Evolutionary conservation across 1,284 basidiomycete genomes (phyloP).

Genomic region (Tilletia caries): DNA sequence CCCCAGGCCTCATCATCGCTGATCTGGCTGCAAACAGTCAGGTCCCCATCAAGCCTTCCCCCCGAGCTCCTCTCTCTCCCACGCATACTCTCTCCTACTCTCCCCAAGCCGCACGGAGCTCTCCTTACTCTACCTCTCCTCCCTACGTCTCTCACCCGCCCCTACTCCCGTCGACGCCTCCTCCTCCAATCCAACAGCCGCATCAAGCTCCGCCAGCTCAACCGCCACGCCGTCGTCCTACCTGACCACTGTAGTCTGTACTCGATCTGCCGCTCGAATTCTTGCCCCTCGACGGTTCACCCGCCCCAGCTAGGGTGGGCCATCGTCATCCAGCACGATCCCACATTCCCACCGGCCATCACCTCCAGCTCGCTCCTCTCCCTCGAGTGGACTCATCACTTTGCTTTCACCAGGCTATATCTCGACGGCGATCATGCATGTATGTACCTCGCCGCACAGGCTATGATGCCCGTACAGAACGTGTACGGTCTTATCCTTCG

Average conservation of each 20-base stretch:
- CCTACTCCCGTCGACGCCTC: neutral
- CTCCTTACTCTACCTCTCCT: slow-evolving; percentile 54
- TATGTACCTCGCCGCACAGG: slow-evolving; percentile 82
- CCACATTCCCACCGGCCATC: neutral
- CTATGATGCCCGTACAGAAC: slow-evolving; percentile 77
- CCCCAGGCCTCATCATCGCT: slow-evolving; percentile 70
- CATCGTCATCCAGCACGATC: neutral
- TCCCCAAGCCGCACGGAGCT: slow-evolving; percentile 84
- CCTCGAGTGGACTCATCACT: slow-evolving; percentile 35
- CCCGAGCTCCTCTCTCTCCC: slow-evolving; percentile 57
- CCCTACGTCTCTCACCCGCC: neutral
- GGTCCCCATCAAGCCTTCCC: slow-evolving; percentile 13
- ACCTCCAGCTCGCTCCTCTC: slow-evolving; percentile 28
- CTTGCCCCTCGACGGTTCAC: slow-evolving; percentile 67
- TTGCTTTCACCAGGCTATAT: slow-evolving; percentile 33
- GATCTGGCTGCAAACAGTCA: slow-evolving; percentile 46
- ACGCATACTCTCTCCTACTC: slow-evolving; percentile 82
- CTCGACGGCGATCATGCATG: slow-evolving; percentile 91
- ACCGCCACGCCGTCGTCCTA: neutral
- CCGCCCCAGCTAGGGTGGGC: neutral
- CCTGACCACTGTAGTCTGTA: slow-evolving; percentile 21
- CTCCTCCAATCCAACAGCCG: slow-evolving; percentile 25
- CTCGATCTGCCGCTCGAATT: slow-evolving; percentile 82
- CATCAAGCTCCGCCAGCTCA: neutral
- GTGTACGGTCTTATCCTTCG: slow-evolving; percentile 84